phyloP scores from a whole-genome alignment of 106 monocot species.

The Amphibolis antarctica region DNA sequence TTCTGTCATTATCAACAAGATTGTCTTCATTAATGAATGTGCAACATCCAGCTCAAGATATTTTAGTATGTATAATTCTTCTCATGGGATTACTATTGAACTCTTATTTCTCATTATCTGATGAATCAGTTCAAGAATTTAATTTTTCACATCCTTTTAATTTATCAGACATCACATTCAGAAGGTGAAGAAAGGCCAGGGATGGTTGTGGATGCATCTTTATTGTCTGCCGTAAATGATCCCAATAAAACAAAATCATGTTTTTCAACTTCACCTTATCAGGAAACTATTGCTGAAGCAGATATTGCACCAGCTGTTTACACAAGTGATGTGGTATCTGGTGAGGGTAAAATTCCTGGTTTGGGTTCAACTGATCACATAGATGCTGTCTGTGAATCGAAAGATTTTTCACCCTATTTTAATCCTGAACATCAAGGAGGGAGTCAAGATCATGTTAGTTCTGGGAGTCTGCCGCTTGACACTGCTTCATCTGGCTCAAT shows the following conservation, averaged over 20 bases:
- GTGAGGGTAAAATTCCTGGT: conserved; percentile 44
- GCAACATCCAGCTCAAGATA: conserved; percentile 16
- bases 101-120: background rate
- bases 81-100: background rate
- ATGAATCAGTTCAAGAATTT: background rate
- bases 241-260: conserved; percentile 3
- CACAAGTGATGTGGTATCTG: conserved; percentile 13
- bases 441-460: conserved; percentile 35
- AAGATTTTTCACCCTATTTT: conserved; percentile 30
- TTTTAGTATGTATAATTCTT: conserved; percentile 25
- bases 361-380: conserved; percentile 27
- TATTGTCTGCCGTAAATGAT: conserved; percentile 12
- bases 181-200: conserved; percentile 15
- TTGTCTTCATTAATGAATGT: conserved; percentile 33
- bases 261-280: conserved; percentile 9
- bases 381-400: conserved; percentile 33
- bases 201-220: conserved; percentile 11
- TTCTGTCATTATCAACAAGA: conserved; percentile 32
- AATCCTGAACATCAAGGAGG: conserved; percentile 31
- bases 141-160: conserved; percentile 1
- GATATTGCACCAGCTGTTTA: conserved; percentile 16
- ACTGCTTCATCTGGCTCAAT: conserved; percentile 34
- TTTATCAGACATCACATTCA: background rate
- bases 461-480: conserved; percentile 19
- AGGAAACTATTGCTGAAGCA: conserved; percentile 6